Conservation (phyloP, 805 yeast species). For the Maudiozyma barnettii region DNA sequence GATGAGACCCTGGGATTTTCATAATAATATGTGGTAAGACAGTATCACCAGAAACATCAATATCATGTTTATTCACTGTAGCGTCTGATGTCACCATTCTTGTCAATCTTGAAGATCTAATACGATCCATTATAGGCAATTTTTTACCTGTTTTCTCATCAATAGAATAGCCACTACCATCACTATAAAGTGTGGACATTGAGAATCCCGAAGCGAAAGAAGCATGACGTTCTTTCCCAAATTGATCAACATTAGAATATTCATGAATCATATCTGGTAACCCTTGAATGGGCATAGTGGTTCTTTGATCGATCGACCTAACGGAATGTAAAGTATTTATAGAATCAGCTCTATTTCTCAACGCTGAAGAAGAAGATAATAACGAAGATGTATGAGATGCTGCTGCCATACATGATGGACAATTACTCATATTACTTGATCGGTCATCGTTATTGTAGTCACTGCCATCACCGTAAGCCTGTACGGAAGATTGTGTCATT, state of each 20-base stretch:
- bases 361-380: not conserved
- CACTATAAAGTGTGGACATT: not conserved
- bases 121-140: slow-evolving; percentile 7
- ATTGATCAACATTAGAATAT: slow-evolving; percentile 32
- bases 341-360: not conserved
- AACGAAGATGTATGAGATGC: not conserved
- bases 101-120: slow-evolving; percentile 18
- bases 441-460: too few relatives aligned
- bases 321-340: slow-evolving; percentile 1
- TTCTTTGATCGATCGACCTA: slow-evolving; percentile 23
- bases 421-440: not conserved
- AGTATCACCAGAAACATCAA: slow-evolving; percentile 19
- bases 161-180: not conserved
- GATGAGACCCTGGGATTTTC: slow-evolving; percentile 19
- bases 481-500: not conserved
- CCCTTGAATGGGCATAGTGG: slow-evolving; percentile 32
- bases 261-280: slow-evolving; percentile 39
- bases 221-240: slow-evolving; percentile 13
- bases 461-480: not conserved
- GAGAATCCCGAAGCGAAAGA: not conserved
- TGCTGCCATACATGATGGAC: not conserved
- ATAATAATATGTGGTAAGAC: slow-evolving; percentile 18
- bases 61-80: slow-evolving; percentile 22
- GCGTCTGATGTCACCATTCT: slow-evolving; percentile 29
- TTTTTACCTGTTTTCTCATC: not conserved